Evolutionary conservation across 2,329 filamentous ascomycete genomes (phyloP).

Genomic region (Ophiostoma sp.): DNA sequence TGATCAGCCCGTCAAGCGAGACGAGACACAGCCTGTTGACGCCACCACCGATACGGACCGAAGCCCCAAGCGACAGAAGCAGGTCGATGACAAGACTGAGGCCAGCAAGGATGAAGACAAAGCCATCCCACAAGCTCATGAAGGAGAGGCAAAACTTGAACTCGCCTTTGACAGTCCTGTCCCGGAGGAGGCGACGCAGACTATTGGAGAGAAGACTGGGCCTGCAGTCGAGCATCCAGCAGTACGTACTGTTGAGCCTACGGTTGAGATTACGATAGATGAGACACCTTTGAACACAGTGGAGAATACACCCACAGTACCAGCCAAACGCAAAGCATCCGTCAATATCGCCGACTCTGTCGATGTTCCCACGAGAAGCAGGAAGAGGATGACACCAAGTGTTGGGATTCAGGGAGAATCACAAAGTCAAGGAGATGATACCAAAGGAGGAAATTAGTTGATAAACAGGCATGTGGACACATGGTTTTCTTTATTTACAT

Average conservation of each 20-base stretch:
- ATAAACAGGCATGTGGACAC: not conserved
- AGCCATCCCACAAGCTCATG: not conserved
- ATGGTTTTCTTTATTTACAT: not conserved
- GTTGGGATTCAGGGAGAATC: too few species aligned
- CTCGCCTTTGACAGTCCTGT: not conserved
- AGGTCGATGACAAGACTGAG: not conserved
- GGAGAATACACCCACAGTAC: not conserved
- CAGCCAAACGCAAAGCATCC: not conserved
- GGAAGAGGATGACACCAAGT: not conserved
- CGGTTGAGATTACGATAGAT: too few species aligned
- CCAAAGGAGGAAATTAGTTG: not conserved
- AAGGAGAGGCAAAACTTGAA: not conserved
- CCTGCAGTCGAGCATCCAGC: not conserved
- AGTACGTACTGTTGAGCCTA: not conserved
- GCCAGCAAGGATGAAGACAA: not conserved
- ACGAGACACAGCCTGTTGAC: too few species aligned
- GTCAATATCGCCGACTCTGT: not conserved
- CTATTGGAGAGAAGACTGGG: not conserved
- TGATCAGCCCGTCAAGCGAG: too few species aligned
- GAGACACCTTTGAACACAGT: not conserved
- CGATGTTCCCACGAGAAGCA: not conserved
- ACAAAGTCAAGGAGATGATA: not conserved
- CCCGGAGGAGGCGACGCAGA: not conserved
- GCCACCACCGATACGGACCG: not conserved
- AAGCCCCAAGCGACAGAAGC: constrained; percentile 14